Conservation (phyloP, 371 early-diverging fungal genomes). For the Apophysomyces ossiformis region DNA sequence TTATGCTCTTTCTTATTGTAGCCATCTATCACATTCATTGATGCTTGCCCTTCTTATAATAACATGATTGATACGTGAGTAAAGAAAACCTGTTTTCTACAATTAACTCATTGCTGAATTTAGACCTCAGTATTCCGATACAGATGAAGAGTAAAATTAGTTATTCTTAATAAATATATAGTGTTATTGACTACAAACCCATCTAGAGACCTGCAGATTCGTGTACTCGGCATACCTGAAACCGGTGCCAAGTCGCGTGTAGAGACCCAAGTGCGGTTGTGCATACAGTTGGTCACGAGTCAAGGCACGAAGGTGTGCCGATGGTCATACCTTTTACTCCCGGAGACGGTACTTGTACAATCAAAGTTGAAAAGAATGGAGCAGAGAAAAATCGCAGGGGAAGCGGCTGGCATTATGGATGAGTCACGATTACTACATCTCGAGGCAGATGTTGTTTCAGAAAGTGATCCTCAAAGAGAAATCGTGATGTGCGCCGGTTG, state of each 20-base stretch:
- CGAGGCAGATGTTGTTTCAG: slow-evolving; percentile 80
- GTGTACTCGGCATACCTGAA: slow-evolving; percentile 71
- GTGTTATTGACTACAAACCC: background rate
- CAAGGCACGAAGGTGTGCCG: slow-evolving; percentile 68
- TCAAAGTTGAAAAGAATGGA: slow-evolving; percentile 7
- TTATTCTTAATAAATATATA: background rate
- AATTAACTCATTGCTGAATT: no score
- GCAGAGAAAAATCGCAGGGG: slow-evolving; percentile 8
- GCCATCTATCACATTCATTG: no score
- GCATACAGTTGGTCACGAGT: slow-evolving; percentile 74
- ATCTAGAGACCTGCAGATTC: slow-evolving; percentile 29
- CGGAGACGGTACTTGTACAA: slow-evolving; percentile 70
- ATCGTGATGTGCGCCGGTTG: slow-evolving; percentile 83
- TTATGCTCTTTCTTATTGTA: no score
- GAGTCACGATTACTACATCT: slow-evolving; percentile 58
- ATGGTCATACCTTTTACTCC: slow-evolving; percentile 83
- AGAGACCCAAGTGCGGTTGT: slow-evolving; percentile 91
- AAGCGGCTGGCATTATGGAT: slow-evolving; percentile 22
- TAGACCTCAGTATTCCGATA: no score
- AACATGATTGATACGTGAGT: no score
- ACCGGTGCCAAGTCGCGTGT: slow-evolving; percentile 88
- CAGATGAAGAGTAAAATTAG: background rate
- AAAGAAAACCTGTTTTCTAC: no score
- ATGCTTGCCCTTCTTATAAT: no score
- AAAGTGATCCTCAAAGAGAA: slow-evolving; percentile 73